phyloP scores from a whole-genome alignment of 2,329 filamentous ascomycete genomes.

The Xylariaceae sp. region DNA sequence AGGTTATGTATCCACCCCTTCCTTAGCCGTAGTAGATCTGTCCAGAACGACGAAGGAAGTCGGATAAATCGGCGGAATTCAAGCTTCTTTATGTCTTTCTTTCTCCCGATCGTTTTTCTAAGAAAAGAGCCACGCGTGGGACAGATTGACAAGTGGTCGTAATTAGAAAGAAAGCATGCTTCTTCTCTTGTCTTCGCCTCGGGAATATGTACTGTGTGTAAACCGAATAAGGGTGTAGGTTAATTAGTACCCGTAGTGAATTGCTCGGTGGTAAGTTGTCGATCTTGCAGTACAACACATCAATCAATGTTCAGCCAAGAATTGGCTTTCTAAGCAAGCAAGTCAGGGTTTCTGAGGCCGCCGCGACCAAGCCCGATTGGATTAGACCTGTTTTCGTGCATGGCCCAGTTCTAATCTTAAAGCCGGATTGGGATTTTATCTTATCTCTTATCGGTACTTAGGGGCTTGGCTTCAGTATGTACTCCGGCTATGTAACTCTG shows the following conservation, averaged over 20 bases:
- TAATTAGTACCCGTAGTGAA: not conserved
- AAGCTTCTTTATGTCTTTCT: conserved; percentile 1
- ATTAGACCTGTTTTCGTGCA: conserved; percentile 1
- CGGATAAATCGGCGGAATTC: conserved; percentile 4
- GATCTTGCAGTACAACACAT: not conserved
- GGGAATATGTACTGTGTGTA: not conserved
- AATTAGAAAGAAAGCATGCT: not conserved
- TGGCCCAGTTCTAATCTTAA: conserved; percentile 12
- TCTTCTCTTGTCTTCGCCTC: not conserved
- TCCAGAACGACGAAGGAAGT: conserved; percentile 8
- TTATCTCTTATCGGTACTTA: not conserved
- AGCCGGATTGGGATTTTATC: not conserved
- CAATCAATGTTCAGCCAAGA: not conserved
- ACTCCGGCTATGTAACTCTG: too few relatives aligned
- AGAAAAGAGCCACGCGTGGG: conserved; percentile 13
- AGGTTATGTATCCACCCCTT: conserved; percentile 17
- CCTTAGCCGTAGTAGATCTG: conserved; percentile 7
- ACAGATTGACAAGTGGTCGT: conserved; percentile 2
- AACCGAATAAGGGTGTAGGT: not conserved
- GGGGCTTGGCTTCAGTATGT: too few relatives aligned
- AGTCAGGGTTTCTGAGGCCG: conserved; percentile 9
- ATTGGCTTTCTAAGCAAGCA: conserved; percentile 29
- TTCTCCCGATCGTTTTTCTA: conserved; percentile 3
- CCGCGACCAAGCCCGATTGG: conserved; percentile 14
- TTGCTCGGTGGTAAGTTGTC: not conserved